Base-by-base conservation (phyloP, 192 early-diverging fungal species). In the Endogone sp. region DNA sequence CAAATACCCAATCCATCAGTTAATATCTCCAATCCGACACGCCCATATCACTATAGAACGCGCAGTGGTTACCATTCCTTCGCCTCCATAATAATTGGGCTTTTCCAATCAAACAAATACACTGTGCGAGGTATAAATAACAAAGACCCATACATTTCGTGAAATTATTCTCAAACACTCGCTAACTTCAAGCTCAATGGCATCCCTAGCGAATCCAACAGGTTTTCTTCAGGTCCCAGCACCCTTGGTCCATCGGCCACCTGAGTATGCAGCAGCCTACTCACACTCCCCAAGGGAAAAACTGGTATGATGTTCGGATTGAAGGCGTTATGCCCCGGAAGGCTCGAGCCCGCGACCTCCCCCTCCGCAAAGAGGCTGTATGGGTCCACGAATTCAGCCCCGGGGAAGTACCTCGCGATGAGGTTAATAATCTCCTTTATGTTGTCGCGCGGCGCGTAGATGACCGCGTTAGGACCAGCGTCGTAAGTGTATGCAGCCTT, bases 401-500 rank as follows among this genome's bases (percentile, higher is more conserved):
- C 76, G 32, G 97, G 95, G 86, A 99, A 97, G 76, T 92, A 92
- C 63, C 87, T 82, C 13, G 93, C 85, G 62, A 97, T 77, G 55
- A 99, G 72, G 72, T 90, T 84, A 56, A 96, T 84, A 61, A 99
- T 88, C 73, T 95, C 92, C 49, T 82, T 77, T 77, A 95, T 91
- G 76, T 98, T 87, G 66, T 90, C 82, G 68, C 84, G 78, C 44
- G 86, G 85, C 24, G 94, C 85, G 72, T 98, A 99, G 67, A 99
- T 91, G 6, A 99, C 98, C 0, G 96, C 95, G 70, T 99, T 99
- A 56, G 98, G 98, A 29, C 98, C 98, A 22, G 98, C 98, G 77
- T 99, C 98, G 77, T 89, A 99, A 10, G 98, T 99, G 82, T 99
- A 99, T 2, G 98, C 98, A 16, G 91, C 96, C 60, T 90, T 91